Conservation (phyloP, 805 yeast species). For the Saccharomycopsis amapae region DNA sequence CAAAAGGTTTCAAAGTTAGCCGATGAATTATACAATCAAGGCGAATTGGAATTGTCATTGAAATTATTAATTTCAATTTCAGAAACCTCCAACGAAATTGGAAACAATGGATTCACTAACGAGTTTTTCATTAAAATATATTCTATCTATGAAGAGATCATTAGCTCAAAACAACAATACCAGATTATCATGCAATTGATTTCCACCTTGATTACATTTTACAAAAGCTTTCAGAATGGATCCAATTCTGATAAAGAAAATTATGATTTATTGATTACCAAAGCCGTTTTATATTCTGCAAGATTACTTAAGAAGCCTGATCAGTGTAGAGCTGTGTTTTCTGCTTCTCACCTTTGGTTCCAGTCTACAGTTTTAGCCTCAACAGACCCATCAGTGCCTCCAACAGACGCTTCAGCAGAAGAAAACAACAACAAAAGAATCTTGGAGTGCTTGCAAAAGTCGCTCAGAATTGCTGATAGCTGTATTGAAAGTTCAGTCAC, state of each 20-base stretch:
- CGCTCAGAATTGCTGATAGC: conserved; percentile 88
- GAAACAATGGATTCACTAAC: conserved; percentile 64
- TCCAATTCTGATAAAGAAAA: conserved; percentile 43
- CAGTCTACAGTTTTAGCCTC: conserved; percentile 10
- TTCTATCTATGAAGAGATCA: conserved; percentile 67
- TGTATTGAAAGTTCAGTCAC: conserved; percentile 75
- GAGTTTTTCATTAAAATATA: conserved; percentile 88
- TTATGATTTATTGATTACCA: conserved; percentile 76
- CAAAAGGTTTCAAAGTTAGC: conserved; percentile 65
- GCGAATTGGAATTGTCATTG: conserved; percentile 33
- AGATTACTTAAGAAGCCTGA: conserved; percentile 86
- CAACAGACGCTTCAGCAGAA: conserved; percentile 25
- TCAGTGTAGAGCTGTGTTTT: conserved; percentile 85
- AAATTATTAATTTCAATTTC: conserved; percentile 58
- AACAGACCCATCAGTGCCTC: conserved; percentile 48
- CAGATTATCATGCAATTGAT: conserved; percentile 27
- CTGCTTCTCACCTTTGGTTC: conserved; percentile 82
- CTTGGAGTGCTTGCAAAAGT: conserved; percentile 82
- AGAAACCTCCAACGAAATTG: conserved; percentile 68
- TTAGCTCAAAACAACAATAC: conserved; percentile 43
- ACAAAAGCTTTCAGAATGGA: conserved; percentile 16
- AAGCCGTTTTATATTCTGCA: conserved; percentile 81
- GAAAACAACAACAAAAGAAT: conserved; percentile 51
- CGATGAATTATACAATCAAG: conserved; percentile 49
- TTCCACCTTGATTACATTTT: conserved; percentile 14